Evolutionary conservation across 2,329 filamentous ascomycete genomes (phyloP).

Genomic region (Waltergamsia citrina): DNA sequence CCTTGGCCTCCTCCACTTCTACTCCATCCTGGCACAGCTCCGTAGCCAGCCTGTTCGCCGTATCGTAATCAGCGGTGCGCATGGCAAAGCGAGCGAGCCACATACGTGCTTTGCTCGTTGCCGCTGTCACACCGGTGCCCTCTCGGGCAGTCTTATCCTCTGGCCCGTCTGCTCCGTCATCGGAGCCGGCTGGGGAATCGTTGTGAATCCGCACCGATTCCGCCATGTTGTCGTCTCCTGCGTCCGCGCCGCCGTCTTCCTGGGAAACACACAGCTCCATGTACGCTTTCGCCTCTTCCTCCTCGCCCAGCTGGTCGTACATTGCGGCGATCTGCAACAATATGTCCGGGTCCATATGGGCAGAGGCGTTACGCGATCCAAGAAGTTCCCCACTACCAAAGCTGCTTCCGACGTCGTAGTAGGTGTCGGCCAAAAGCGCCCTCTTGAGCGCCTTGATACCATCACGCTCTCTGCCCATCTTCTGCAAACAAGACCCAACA

Average conservation of each 20-base stretch:
- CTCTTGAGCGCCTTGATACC: slow-evolving; percentile 94
- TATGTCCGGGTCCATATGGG: slow-evolving; percentile 78
- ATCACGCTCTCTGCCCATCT: slow-evolving; percentile 78
- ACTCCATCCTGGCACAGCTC: slow-evolving; percentile 94
- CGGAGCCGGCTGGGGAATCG: slow-evolving; percentile 35
- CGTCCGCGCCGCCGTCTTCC: slow-evolving; percentile 60
- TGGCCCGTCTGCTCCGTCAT: slow-evolving; percentile 26
- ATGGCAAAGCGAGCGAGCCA: slow-evolving; percentile 87
- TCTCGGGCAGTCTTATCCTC: slow-evolving; percentile 23
- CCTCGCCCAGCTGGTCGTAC: slow-evolving; percentile 72
- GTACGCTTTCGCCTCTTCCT: slow-evolving; percentile 76
- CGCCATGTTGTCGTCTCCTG: slow-evolving; percentile 26
- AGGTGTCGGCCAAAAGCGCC: slow-evolving; percentile 78
- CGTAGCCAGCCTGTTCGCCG: slow-evolving; percentile 72
- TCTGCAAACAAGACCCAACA: slow-evolving; percentile 82
- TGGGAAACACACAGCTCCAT: slow-evolving; percentile 95
- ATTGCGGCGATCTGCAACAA: slow-evolving; percentile 82
- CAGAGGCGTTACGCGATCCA: slow-evolving; percentile 38
- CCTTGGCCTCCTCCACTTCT: slow-evolving; percentile 95
- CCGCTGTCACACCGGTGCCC: slow-evolving; percentile 78
- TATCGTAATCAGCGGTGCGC: slow-evolving; percentile 61
- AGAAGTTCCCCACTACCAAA: slow-evolving; percentile 37
- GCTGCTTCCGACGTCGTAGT: slow-evolving; percentile 60
- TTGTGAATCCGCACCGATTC: slow-evolving; percentile 47
- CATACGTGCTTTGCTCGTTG: slow-evolving; percentile 84